These are phyloP conservation scores for Corymbia citriodora DNA, from an alignment of 441 rosid species.

Conservation along the genomic window DNA sequence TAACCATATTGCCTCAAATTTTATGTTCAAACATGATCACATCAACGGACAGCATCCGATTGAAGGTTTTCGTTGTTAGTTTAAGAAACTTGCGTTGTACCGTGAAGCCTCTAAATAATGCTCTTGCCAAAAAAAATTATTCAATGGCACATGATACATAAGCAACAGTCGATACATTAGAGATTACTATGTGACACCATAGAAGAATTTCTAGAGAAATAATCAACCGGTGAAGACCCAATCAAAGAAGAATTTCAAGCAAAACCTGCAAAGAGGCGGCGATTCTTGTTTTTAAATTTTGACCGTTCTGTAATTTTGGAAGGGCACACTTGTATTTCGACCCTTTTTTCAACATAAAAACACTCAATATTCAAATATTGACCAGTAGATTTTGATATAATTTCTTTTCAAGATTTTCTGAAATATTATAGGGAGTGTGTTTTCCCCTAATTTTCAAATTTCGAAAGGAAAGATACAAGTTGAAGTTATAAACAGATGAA, in stretches of 20 bases:
- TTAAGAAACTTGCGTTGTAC: neutral
- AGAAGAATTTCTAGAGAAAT: accelerated
- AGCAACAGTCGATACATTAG: neutral
- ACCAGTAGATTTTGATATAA: neutral
- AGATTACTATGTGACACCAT: neutral
- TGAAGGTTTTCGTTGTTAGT: neutral
- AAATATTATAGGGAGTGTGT: neutral
- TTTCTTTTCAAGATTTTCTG: neutral
- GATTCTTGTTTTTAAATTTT: neutral
- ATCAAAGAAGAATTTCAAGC: neutral
- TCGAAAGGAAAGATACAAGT: neutral
- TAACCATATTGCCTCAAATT: accelerated
- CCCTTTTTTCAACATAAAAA: neutral
- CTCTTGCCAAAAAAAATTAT: neutral
- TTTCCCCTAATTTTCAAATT: neutral
- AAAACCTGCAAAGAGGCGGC: neutral
- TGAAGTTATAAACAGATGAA: neutral
- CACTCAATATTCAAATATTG: neutral
- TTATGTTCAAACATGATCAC: accelerated
- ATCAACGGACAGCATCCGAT: accelerated
- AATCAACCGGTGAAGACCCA: neutral
- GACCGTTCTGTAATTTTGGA: neutral
- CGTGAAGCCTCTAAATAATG: neutral
- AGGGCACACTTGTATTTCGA: neutral
- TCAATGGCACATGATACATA: neutral